phyloP scores from a whole-genome alignment of 352 stramenopile species.

The Phytopythium cucurbitacearum region DNA sequence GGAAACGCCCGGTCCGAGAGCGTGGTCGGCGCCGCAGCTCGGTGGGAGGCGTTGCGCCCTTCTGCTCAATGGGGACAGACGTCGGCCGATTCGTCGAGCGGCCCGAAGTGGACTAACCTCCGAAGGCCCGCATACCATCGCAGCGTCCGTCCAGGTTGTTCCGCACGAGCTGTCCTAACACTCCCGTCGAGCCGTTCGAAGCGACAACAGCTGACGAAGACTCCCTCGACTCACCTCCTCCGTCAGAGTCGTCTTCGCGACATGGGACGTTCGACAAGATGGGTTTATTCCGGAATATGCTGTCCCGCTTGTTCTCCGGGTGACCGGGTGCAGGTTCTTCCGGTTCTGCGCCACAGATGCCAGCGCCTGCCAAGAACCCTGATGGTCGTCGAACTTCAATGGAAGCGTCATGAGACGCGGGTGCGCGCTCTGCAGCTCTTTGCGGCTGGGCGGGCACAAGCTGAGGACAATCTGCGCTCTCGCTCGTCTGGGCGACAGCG shows the following conservation, averaged over 20 bases:
- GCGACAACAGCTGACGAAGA: neutral
- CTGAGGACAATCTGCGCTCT: constrained; percentile 15
- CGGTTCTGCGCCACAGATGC: too few species aligned
- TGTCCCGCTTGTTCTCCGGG: neutral
- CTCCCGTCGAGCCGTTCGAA: neutral
- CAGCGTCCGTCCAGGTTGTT: neutral
- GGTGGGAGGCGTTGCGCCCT: too few species aligned
- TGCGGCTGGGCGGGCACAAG: constrained; percentile 12
- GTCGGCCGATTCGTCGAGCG: too few species aligned
- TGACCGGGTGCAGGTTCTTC: too few species aligned
- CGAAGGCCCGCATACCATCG: too few species aligned
- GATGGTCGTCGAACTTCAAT: constrained; percentile 23
- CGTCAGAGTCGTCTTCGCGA: neutral
- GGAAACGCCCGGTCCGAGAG: too few species aligned
- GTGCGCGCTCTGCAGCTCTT: constrained; percentile 37
- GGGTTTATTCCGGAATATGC: neutral
- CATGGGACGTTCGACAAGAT: neutral
- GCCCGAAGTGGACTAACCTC: too few species aligned
- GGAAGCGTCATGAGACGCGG: constrained; percentile 37
- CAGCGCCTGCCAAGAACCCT: too few species aligned
- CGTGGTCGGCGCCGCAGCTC: too few species aligned
- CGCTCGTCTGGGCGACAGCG: constrained; percentile 8
- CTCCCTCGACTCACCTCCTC: too few species aligned
- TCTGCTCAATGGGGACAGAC: too few species aligned
- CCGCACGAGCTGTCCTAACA: neutral